Base-by-base conservation (phyloP, 768 basidiomycete species). In the Termitomyces sp. region DNA sequence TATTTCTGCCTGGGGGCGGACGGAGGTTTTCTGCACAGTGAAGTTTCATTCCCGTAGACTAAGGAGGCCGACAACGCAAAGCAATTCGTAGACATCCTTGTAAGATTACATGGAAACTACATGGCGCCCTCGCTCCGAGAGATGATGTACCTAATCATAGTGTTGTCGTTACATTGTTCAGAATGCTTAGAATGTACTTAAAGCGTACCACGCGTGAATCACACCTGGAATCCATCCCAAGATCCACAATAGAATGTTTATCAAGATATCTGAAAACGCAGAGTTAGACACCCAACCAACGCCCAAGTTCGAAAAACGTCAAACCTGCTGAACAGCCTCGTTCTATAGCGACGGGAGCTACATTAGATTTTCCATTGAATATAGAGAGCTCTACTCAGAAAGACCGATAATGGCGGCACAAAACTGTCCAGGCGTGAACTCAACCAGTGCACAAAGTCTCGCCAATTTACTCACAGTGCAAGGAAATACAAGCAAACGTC, bases 141-240 rank as follows among this genome's bases (percentile, higher is more conserved):
- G 16, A 49, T 49, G n/a, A 49, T 49, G n/a, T 36, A 49, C 48
- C 35, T 49, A 16, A 23, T 10, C 22, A 7, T 25, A 5, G 13
- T 5, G 36, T 25, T 5, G 7, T 49, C 16, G n/a, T 25, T 36
- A 49, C 23, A 7, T 7, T 9, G 1, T 36, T 18, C 5, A 25
- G 4, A 27, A 6, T 1, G 12, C 18, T 9, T 16, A 38, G 18
- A 33, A 27, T 2, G 13, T 49, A n/a, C n/a, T 16, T 6, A 36
- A 16, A 35, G 16, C 35, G 23, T 27, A 49, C 48, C 48, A 49
- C 36, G 80, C 77, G 59, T 83, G 80, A 44, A 82, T 63, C 5
- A 81, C 71, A 31, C 80, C 81, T 16, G 81, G 80, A 48, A 82
- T 75, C 79, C 80, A 83, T 40, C 76, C 79, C 13, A 81, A 65